These are phyloP conservation scores for Clonostachys byssicola DNA, from an alignment of 2,329 filamentous ascomycete genomes.

Conservation along the genomic window DNA sequence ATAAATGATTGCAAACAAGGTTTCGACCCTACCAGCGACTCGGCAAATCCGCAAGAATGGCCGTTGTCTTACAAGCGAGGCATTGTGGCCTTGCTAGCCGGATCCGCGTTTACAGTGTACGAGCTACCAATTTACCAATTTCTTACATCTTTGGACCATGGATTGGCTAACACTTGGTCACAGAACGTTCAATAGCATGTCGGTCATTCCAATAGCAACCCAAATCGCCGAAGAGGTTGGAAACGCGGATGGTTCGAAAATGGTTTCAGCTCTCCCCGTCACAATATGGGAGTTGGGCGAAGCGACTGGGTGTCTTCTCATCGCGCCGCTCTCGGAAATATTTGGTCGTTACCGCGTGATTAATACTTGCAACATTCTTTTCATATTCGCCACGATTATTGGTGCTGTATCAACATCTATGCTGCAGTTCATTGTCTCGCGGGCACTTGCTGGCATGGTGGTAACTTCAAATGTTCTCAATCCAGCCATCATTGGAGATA, in stretches of 20 bases:
- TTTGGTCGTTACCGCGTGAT: slow-evolving; percentile 52
- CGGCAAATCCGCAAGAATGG: slow-evolving; percentile 49
- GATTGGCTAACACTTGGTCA: background rate
- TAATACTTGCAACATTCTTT: slow-evolving; percentile 44
- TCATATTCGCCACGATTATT: slow-evolving; percentile 41
- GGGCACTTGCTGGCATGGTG: slow-evolving; percentile 56
- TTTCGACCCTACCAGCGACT: background rate
- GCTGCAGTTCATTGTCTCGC: slow-evolving; percentile 43
- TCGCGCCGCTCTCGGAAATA: slow-evolving; percentile 59
- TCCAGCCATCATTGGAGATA: slow-evolving; percentile 60
- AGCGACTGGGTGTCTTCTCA: slow-evolving; percentile 53
- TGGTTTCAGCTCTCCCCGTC: slow-evolving; percentile 57
- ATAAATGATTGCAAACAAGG: too few relatives aligned
- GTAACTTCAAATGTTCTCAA: slow-evolving; percentile 62
- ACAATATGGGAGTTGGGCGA: slow-evolving; percentile 68
- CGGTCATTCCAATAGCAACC: slow-evolving; percentile 46
- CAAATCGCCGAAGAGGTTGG: slow-evolving; percentile 42
- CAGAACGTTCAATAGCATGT: slow-evolving; percentile 54
- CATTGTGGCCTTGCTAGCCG: slow-evolving; percentile 45
- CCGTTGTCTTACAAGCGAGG: slow-evolving; percentile 44
- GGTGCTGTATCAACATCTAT: slow-evolving; percentile 39
- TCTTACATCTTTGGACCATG: background rate
- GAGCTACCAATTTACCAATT: slow-evolving; percentile 3
- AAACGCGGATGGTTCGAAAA: slow-evolving; percentile 27
- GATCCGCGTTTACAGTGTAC: slow-evolving; percentile 54